A percentile compares a stretch with the other conserved stretches of the same genome.
Conservation (phyloP, 805 yeast genomes). For the Lachancea nothofagi region DNA sequence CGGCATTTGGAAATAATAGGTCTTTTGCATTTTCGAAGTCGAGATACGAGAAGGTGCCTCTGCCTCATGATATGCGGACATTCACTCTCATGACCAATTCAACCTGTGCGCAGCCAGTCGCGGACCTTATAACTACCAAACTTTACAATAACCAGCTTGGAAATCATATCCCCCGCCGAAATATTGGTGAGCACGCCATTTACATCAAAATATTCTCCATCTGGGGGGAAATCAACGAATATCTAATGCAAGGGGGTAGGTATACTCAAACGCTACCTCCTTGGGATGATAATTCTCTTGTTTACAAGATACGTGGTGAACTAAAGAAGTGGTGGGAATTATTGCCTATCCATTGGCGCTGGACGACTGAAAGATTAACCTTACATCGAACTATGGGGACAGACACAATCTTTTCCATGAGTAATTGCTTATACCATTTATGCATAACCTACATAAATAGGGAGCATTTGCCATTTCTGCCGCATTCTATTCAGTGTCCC, state of each 20-base stretch:
- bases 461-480: constrained; percentile 11
- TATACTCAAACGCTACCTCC: constrained; percentile 3
- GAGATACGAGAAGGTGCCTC: constrained; percentile 2
- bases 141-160: not conserved
- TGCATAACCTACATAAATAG: constrained; percentile 4
- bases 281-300: constrained; percentile 8
- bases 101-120: not conserved
- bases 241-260: constrained; percentile 6
- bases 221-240: constrained; percentile 11
- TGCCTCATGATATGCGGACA: constrained; percentile 2
- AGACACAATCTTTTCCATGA: constrained; percentile 5
- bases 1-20: constrained; percentile 7
- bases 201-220: constrained; percentile 6
- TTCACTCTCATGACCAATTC: not conserved
- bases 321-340: constrained; percentile 5
- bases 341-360: constrained; percentile 7
- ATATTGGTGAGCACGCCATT: not conserved
- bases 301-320: constrained; percentile 1
- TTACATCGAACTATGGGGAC: constrained; percentile 1
- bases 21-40: constrained; percentile 3
- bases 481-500: constrained; percentile 7
- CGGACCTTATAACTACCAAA: not conserved
- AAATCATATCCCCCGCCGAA: not conserved
- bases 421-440: constrained; percentile 3
- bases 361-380: constrained; percentile 4